These are phyloP conservation scores for Tetragonia tetragonoides DNA, from an alignment of 148 eudicot genomes.

Conservation along the genomic window DNA sequence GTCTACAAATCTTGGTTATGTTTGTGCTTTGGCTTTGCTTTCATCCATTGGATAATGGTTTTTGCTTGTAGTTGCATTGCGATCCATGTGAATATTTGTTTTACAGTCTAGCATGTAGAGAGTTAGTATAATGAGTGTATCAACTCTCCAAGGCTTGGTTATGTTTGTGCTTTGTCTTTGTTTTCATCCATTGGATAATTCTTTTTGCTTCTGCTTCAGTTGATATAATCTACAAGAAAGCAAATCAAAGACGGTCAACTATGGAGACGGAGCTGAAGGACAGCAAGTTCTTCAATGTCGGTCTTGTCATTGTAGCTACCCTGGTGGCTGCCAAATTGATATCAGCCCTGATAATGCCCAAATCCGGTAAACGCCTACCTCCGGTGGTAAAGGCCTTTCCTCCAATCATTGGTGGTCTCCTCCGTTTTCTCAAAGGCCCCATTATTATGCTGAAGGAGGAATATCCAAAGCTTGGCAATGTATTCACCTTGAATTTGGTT, in stretches of 20 bases:
- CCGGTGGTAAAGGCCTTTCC: slow-evolving; percentile 63
- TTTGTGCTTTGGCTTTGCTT: neutral
- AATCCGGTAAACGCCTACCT: slow-evolving; percentile 72
- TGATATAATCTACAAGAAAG: neutral
- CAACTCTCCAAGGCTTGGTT: neutral
- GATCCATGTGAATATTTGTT: neutral
- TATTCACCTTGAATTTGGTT: slow-evolving; percentile 73
- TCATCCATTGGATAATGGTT: neutral
- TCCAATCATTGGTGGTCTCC: slow-evolving; percentile 68
- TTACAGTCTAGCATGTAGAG: neutral
- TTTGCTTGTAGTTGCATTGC: neutral
- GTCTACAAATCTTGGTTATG: neutral
- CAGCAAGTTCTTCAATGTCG: slow-evolving; percentile 46
- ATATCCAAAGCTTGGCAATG: slow-evolving; percentile 87
- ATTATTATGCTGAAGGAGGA: slow-evolving; percentile 73
- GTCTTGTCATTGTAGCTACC: slow-evolving; percentile 62
- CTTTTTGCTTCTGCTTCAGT: slow-evolving; percentile 2
- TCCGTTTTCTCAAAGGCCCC: slow-evolving; percentile 77
- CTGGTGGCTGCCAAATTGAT: slow-evolving; percentile 65
- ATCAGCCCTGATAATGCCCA: slow-evolving; percentile 47
- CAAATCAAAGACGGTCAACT: slow-evolving; percentile 11
- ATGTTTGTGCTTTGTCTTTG: neutral
- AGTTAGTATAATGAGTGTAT: neutral
- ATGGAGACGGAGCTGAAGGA: slow-evolving; percentile 33
- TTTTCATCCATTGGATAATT: neutral